phyloP scores from a whole-genome alignment of 139 green algal species.

The Astrephomene gubernaculifera region DNA sequence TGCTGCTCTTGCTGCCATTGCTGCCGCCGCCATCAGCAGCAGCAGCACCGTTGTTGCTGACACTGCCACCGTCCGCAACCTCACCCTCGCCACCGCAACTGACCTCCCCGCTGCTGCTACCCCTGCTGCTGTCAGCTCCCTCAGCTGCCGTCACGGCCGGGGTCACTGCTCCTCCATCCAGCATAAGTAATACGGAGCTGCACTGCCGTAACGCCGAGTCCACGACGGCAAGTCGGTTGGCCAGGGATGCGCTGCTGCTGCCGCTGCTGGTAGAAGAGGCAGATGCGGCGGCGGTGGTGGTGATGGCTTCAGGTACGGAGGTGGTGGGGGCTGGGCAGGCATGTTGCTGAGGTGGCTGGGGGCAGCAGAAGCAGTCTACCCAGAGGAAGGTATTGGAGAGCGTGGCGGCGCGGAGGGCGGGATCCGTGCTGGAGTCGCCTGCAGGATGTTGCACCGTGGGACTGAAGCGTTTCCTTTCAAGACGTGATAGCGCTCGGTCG shows the following conservation, averaged over 20 bases:
- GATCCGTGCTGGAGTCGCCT: slow-evolving; percentile 25
- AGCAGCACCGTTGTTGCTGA: too few relatives aligned
- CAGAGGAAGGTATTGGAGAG: slow-evolving; percentile 23
- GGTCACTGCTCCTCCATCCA: too few relatives aligned
- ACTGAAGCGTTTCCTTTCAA: background rate
- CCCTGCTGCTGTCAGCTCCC: too few relatives aligned
- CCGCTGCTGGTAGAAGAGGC: background rate
- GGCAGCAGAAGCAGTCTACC: slow-evolving; percentile 23
- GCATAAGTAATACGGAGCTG: slow-evolving; percentile 6
- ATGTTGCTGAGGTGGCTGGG: background rate
- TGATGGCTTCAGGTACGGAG: too few relatives aligned
- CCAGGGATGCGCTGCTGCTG: background rate
- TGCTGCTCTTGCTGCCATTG: too few relatives aligned
- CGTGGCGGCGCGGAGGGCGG: background rate
- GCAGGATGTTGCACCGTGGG: background rate
- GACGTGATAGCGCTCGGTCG: background rate
- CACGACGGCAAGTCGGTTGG: background rate
- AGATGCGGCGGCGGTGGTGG: background rate
- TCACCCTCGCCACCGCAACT: too few relatives aligned
- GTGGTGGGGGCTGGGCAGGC: background rate
- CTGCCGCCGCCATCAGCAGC: too few relatives aligned
- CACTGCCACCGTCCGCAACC: too few relatives aligned
- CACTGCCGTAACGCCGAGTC: background rate
- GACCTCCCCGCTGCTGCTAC: too few relatives aligned
- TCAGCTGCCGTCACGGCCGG: too few relatives aligned